These are phyloP conservation scores for Hippophae tibetana DNA, from an alignment of 306 rosid genomes.

Conservation along the genomic window DNA sequence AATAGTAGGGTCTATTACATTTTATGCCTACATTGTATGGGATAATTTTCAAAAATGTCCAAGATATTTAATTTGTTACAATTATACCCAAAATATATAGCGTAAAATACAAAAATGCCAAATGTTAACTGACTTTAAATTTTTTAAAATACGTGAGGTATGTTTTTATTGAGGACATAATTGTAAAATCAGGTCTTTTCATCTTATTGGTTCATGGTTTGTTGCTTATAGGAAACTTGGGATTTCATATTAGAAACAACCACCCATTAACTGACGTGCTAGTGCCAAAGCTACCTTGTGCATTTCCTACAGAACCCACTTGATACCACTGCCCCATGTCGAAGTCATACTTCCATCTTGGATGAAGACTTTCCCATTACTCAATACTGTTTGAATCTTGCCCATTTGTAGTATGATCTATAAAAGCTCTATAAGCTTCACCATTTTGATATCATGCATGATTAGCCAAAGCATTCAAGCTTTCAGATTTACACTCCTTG, in stretches of 20 bases:
- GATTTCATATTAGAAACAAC: conserved; percentile 32
- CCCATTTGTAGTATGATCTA: conserved; percentile 26
- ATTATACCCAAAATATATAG: too few relatives aligned
- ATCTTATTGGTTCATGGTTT: conserved; percentile 21
- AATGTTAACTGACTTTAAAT: too few relatives aligned
- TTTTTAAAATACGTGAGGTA: too few relatives aligned
- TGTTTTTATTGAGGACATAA: too few relatives aligned
- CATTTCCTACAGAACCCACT: conserved; percentile 27
- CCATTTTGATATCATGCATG: conserved; percentile 31
- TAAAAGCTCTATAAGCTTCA: conserved; percentile 33
- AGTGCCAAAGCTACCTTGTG: conserved; percentile 26
- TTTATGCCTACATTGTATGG: too few relatives aligned
- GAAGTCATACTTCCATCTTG: conserved; percentile 70
- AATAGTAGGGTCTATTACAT: too few relatives aligned
- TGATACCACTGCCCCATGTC: conserved; percentile 66
- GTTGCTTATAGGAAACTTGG: conserved; percentile 49
- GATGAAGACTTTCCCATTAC: conserved; percentile 68
- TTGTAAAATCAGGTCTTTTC: too few relatives aligned
- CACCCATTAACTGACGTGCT: conserved; percentile 30
- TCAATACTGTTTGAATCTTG: conserved; percentile 50
- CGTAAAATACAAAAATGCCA: too few relatives aligned
- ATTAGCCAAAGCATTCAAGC: conserved; percentile 25
- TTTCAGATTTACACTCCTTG: conserved; percentile 7
- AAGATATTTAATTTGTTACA: too few relatives aligned
- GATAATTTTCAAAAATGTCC: too few relatives aligned